Evolutionary conservation across 345 rosid genomes (phyloP).

Genomic region (Sisymbrium altissimum): DNA sequence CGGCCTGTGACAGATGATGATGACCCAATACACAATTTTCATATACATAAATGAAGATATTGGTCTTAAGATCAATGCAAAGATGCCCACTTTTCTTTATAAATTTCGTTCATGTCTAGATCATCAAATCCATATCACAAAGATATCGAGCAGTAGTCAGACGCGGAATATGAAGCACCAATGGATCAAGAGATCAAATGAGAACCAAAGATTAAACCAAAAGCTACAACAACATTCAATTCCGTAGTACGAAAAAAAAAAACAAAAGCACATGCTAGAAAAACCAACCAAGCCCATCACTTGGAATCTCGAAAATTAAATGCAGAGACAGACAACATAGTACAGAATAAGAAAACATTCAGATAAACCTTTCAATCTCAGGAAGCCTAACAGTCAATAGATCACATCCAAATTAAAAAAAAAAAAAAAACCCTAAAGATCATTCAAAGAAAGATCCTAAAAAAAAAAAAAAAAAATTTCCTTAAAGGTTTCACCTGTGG

Average conservation of each 20-base stretch:
- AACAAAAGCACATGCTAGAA: neutral
- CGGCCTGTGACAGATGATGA: slow-evolving; percentile 51
- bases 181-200: neutral
- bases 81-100: neutral
- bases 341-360: neutral
- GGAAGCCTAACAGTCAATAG: neutral
- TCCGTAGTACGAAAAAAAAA: neutral
- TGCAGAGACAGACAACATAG: slow-evolving; percentile 6
- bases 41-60: neutral
- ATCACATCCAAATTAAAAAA: neutral
- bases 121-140: neutral
- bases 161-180: neutral
- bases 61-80: neutral
- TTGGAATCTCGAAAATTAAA: slow-evolving; percentile 10
- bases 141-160: neutral
- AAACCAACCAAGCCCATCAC: neutral
- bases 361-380: neutral
- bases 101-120: neutral
- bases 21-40: neutral
- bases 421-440: no score
- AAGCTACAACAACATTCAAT: neutral
- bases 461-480: no score
- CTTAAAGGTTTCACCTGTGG: slow-evolving; percentile 49
- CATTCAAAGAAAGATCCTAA: neutral
- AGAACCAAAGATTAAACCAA: neutral